Percentiles rank a stretch among this genome's conserved stretches.
These are phyloP conservation scores for Aschersonia sp. DNA, from an alignment of 2,329 filamentous ascomycete species.

Conservation along the genomic window DNA sequence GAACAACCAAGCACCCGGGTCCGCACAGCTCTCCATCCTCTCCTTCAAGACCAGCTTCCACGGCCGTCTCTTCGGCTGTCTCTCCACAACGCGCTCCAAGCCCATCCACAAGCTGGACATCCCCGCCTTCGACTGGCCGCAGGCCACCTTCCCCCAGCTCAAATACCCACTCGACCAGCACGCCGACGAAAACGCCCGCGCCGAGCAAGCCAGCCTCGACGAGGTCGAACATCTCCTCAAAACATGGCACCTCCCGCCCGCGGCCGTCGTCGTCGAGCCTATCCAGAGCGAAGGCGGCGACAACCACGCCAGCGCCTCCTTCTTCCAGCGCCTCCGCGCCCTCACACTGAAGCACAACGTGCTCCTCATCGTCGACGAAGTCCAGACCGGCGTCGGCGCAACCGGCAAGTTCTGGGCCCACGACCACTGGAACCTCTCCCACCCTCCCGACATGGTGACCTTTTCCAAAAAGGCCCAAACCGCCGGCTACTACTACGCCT, in stretches of 20 bases:
- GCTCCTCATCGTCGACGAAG: constrained; percentile 84
- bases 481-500: constrained; percentile 81
- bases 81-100: constrained; percentile 85
- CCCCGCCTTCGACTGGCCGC: constrained; percentile 88
- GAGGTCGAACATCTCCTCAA: constrained; percentile 74
- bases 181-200: constrained; percentile 63
- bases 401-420: constrained; percentile 95
- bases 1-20: constrained; percentile 66
- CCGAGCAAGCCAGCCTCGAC: constrained; percentile 67
- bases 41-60: constrained; percentile 85
- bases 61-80: constrained; percentile 73
- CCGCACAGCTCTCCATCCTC: constrained; percentile 66
- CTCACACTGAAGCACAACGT: constrained; percentile 66
- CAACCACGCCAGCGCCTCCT: constrained; percentile 79
- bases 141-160: constrained; percentile 70
- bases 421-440: constrained; percentile 75
- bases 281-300: constrained; percentile 90
- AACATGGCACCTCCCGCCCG: constrained; percentile 65
- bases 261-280: constrained; percentile 75
- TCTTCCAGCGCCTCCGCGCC: constrained; percentile 73
- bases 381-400: constrained; percentile 84
- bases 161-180: constrained; percentile 80
- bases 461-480: constrained; percentile 95
- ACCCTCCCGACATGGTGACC: constrained; percentile 84
- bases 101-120: constrained; percentile 92